Percentiles rank a stretch among this genome's conserved stretches.
phyloP scores from a whole-genome alignment of 495 filamentous ascomycete species.

The Talaromyces liani region DNA sequence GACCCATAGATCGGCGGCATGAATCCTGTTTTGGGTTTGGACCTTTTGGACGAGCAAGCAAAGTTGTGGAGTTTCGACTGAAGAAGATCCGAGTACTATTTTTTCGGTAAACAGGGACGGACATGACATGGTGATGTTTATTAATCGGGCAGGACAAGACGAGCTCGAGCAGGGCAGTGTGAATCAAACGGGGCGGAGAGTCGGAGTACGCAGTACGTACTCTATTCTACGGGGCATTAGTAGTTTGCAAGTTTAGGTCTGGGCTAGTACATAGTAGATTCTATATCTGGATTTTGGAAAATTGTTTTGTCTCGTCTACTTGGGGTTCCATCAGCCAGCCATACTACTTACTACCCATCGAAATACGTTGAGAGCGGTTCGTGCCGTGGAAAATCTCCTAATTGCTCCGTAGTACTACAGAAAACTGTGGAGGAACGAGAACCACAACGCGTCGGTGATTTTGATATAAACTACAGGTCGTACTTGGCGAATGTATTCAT shows the following conservation, averaged over 20 bases:
- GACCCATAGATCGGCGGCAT: neutral
- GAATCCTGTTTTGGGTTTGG: neutral
- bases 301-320: no score
- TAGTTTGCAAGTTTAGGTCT: no score
- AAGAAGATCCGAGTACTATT: neutral
- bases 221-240: no score
- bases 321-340: neutral
- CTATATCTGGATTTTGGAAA: neutral
- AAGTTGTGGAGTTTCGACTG: neutral
- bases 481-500: neutral
- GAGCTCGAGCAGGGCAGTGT: no score
- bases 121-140: neutral
- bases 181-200: neutral
- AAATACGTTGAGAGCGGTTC: neutral
- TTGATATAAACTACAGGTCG: neutral
- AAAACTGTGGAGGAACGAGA: neutral
- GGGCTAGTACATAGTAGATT: neutral
- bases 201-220: neutral
- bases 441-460: neutral
- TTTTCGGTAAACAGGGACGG: neutral
- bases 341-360: neutral
- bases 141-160: neutral
- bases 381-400: neutral
- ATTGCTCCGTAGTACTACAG: neutral
- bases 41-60: neutral